A percentile compares a stretch with the other conserved stretches of the same genome.
Conservation (phyloP, 1,284 basidiomycete species). For the Pseudozyma sp. region DNA sequence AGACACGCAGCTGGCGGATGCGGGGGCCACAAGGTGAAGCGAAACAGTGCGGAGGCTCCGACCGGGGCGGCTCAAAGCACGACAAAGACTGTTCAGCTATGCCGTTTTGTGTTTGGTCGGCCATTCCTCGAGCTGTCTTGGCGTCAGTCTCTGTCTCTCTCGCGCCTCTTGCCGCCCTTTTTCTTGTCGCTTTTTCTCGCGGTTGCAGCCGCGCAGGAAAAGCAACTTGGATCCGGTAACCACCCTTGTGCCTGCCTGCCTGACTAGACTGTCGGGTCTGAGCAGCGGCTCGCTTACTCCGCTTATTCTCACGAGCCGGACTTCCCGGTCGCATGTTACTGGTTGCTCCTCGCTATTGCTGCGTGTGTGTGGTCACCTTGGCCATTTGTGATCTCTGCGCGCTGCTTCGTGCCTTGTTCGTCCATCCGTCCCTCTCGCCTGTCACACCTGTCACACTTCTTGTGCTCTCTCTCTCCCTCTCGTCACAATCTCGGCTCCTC, state of each 20-base stretch:
- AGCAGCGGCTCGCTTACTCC: conserved; percentile 4
- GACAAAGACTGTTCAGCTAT: no score
- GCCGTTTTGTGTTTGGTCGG: no score
- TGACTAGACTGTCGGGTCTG: no score
- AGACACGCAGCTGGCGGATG: no score
- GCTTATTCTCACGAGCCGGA: conserved; percentile 34
- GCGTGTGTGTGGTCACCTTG: conserved; percentile 1
- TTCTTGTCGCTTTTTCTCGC: background rate
- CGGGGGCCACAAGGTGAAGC: no score
- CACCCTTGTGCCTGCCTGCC: no score
- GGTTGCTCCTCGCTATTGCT: background rate
- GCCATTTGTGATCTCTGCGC: background rate
- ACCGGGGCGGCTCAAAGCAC: no score
- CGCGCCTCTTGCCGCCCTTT: background rate
- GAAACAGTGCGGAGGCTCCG: no score
- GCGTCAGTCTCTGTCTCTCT: background rate
- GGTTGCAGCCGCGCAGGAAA: no score
- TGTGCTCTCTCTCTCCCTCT: background rate
- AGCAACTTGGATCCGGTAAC: background rate
- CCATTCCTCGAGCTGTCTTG: no score
- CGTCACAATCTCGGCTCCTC: background rate
- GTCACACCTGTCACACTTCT: background rate
- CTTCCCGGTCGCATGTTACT: conserved; percentile 11
- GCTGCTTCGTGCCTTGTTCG: background rate
- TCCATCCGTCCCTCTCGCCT: background rate